A percentile compares a stretch with the other conserved stretches of the same genome.
phyloP scores from a whole-genome alignment of 768 basidiomycete genomes.

The Xanthoconium purpureum region DNA sequence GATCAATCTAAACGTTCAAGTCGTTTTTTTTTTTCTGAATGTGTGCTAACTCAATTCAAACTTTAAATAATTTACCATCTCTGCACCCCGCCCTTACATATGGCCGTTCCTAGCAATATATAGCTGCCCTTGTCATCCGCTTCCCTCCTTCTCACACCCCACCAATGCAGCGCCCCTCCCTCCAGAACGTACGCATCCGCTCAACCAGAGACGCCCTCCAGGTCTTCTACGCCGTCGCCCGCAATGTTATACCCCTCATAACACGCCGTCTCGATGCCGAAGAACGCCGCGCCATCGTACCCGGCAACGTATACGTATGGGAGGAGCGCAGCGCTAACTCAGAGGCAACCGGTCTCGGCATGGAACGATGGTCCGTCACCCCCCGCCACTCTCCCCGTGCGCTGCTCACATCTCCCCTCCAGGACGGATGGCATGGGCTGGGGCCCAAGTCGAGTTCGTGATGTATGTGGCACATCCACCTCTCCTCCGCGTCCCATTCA shows the following conservation, averaged over 20 bases:
- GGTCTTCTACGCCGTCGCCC: conserved; percentile 76
- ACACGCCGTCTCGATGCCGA: conserved; percentile 80
- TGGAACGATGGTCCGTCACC: conserved; percentile 69
- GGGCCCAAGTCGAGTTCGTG: conserved; percentile 76
- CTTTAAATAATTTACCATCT: conserved; percentile 46
- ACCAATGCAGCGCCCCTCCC: conserved; percentile 71
- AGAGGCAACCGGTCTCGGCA: conserved; percentile 78
- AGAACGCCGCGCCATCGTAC: conserved; percentile 67
- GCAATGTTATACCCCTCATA: conserved; percentile 66
- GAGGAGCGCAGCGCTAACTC: conserved; percentile 83
- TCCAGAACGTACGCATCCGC: conserved; percentile 72
- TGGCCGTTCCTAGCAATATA: conserved; percentile 33
- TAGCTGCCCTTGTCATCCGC: conserved; percentile 26
- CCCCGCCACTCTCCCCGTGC: background rate
- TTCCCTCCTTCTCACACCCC: conserved; percentile 24
- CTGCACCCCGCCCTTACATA: conserved; percentile 20
- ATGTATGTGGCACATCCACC: conserved; percentile 19
- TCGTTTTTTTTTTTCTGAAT: conserved; percentile 10
- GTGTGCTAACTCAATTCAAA: conserved; percentile 55
- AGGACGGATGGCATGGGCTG: conserved; percentile 75
- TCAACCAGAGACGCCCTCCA: conserved; percentile 78
- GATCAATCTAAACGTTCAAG: conserved; percentile 25
- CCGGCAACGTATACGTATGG: conserved; percentile 86
- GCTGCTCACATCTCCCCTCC: background rate
- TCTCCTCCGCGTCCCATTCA: background rate